phyloP scores from a whole-genome alignment of 768 basidiomycete genomes.

The Boletellus ananiceps region DNA sequence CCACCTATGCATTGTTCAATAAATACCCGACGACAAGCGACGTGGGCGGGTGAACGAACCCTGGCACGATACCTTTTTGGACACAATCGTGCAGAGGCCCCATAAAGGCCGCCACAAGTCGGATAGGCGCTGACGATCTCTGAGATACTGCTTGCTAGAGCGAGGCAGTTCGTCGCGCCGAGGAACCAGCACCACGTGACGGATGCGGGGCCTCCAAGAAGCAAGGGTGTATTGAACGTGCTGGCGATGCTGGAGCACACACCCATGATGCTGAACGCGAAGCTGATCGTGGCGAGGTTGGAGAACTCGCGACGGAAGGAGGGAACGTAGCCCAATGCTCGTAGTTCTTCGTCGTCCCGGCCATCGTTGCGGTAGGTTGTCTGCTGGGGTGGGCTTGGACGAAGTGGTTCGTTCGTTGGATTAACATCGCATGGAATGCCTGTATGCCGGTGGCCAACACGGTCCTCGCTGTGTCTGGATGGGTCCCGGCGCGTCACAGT shows the following conservation, averaged over 20 bases:
- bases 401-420: no score
- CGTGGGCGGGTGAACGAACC: not conserved
- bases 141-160: constrained; percentile 28
- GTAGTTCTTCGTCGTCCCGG: constrained; percentile 20
- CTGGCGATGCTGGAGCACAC: constrained; percentile 34
- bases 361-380: not conserved
- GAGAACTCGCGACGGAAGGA: constrained; percentile 43
- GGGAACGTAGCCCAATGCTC: constrained; percentile 28
- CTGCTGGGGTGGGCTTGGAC: not conserved
- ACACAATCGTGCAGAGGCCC: not conserved
- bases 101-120: constrained; percentile 19
- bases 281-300: constrained; percentile 34
- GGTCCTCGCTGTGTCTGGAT: no score
- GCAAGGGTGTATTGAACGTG: constrained; percentile 35
- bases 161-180: constrained; percentile 23
- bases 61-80: not conserved
- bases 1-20: constrained; percentile 12
- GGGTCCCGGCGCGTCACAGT: no score
- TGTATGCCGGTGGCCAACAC: no score
- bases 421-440: no score
- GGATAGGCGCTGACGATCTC: constrained; percentile 31
- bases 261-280: constrained; percentile 33
- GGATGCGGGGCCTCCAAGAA: constrained; percentile 35
- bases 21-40: not conserved
- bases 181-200: constrained; percentile 37